Conservation (phyloP, 306 rosid genomes). For the Malus orientalis region DNA sequence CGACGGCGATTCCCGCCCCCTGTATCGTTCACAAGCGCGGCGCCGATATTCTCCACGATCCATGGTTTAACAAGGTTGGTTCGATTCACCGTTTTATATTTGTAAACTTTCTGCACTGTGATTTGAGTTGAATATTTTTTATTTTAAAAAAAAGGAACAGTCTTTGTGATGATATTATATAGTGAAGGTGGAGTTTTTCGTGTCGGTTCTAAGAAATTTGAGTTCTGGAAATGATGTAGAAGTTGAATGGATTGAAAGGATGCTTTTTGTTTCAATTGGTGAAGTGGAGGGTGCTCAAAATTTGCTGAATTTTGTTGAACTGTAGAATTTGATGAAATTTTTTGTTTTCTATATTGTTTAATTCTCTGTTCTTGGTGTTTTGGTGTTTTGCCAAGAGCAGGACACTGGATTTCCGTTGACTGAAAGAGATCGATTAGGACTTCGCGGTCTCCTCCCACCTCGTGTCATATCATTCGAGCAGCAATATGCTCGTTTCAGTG, state of each 20-base stretch:
- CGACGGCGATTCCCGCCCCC: conserved; percentile 85
- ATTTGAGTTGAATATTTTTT: not conserved
- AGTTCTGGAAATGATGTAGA: not conserved
- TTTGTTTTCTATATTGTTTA: not conserved
- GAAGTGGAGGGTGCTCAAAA: not conserved
- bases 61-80: conserved; percentile 95
- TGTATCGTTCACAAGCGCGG: conserved; percentile 97
- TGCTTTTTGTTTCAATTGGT: not conserved
- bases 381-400: conserved; percentile 36
- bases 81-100: not conserved
- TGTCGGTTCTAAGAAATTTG: not conserved
- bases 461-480: conserved; percentile 95
- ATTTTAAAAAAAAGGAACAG: not conserved
- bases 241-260: not conserved
- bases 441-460: conserved; percentile 97
- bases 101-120: not conserved
- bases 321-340: not conserved
- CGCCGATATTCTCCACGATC: conserved; percentile 97
- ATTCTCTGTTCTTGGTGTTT: conserved; percentile 9
- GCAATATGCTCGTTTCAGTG: conserved; percentile 92
- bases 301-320: not conserved
- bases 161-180: not conserved
- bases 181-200: not conserved
- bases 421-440: conserved; percentile 93
- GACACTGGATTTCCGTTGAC: conserved; percentile 95